Evolutionary conservation across 2,329 filamentous ascomycete genomes (phyloP).

Genomic region (Penicillium sp.): DNA sequence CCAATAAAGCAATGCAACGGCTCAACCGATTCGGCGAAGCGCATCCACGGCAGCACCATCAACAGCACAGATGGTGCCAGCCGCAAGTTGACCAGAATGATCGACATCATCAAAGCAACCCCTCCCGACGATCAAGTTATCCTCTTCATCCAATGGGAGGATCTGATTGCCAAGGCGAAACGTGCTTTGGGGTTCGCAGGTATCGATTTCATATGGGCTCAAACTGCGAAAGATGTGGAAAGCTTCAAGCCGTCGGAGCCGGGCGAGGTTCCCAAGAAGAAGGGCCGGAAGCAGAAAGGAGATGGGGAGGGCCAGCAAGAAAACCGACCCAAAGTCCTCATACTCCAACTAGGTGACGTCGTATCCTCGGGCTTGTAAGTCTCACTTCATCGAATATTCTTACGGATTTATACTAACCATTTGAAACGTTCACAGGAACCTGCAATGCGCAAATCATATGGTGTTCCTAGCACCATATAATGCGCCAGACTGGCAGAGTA

Average conservation of each 20-base stretch:
- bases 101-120: conserved; percentile 43
- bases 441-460: conserved; percentile 60
- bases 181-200: conserved; percentile 25
- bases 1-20: conserved; percentile 32
- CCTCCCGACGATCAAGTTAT: conserved; percentile 48
- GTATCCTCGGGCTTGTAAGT: conserved; percentile 58
- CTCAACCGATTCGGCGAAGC: conserved; percentile 36
- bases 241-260: conserved; percentile 18
- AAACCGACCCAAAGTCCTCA: conserved; percentile 43
- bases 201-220: conserved; percentile 37
- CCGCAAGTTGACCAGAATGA: conserved; percentile 46
- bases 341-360: conserved; percentile 54
- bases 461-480: conserved; percentile 58
- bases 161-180: conserved; percentile 40
- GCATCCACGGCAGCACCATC: conserved; percentile 27
- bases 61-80: conserved; percentile 25
- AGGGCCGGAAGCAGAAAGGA: conserved; percentile 23
- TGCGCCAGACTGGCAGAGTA: conserved; percentile 50
- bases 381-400: neutral
- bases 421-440: conserved; percentile 45
- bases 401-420: conserved; percentile 7
- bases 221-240: conserved; percentile 11
- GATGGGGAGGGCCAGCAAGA: neutral
- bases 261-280: conserved; percentile 15
- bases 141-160: conserved; percentile 52